Conservation (phyloP, 2,329 filamentous ascomycete species). For the Epichloe elymi region DNA sequence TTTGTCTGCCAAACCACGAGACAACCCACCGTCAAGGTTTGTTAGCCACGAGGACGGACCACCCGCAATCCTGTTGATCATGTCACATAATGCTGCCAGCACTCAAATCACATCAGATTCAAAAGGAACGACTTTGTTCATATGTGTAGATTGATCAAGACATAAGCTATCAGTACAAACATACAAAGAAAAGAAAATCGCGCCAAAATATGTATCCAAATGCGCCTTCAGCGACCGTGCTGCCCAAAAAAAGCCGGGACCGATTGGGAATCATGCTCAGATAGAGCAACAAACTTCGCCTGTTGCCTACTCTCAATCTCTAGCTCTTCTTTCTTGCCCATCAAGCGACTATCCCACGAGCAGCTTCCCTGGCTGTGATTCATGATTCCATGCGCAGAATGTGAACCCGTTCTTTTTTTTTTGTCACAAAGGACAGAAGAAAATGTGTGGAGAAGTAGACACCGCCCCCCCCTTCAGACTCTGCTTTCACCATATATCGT, state of each 20-base stretch:
- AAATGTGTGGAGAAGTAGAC: not conserved
- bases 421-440: not conserved
- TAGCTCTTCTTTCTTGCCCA: not conserved
- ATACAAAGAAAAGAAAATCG: slow-evolving; percentile 1
- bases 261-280: not conserved
- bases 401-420: not conserved
- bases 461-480: not conserved
- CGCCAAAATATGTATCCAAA: slow-evolving; percentile 5
- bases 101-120: no score
- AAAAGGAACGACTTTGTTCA: no score
- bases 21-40: no score
- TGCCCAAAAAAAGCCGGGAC: not conserved
- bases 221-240: slow-evolving; percentile 8
- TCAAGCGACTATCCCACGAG: not conserved
- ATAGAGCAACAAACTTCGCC: no score
- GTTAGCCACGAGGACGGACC: no score
- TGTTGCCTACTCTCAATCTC: not conserved
- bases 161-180: slow-evolving; percentile 8
- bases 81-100: no score
- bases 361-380: not conserved
- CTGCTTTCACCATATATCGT: not conserved
- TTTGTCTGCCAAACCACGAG: no score
- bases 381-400: slow-evolving; percentile 2
- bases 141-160: slow-evolving; percentile 14
- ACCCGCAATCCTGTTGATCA: no score